Conservation (phyloP, 768 basidiomycete genomes). For the Phaffia tasmanica region DNA sequence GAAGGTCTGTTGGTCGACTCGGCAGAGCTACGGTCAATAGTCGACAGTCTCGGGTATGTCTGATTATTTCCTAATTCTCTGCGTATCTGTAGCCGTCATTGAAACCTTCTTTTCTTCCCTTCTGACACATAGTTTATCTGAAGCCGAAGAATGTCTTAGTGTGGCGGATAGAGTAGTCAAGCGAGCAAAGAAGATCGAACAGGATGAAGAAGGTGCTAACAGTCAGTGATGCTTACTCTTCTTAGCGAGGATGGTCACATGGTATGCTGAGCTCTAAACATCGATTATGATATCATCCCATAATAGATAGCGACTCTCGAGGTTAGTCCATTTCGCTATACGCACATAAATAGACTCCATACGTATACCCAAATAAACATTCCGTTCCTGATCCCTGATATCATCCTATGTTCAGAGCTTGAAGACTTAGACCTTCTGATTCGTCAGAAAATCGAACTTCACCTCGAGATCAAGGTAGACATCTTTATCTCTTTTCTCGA, state of each 20-base stretch:
- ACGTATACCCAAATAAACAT: too few species aligned
- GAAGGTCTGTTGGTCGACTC: neutral
- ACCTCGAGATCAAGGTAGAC: slow-evolving; percentile 21
- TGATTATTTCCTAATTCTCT: neutral
- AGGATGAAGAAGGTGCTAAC: neutral
- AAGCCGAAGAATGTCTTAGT: slow-evolving; percentile 21
- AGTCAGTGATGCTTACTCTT: neutral
- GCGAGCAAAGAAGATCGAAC: slow-evolving; percentile 11
- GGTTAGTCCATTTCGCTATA: too few species aligned
- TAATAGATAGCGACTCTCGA: too few species aligned
- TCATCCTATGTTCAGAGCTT: neutral
- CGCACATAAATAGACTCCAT: too few species aligned
- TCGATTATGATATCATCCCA: too few species aligned
- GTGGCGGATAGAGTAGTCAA: slow-evolving; percentile 14
- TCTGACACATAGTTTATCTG: slow-evolving; percentile 5
- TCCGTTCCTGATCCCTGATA: neutral
- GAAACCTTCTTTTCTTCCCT: neutral
- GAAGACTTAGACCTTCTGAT: slow-evolving; percentile 17
- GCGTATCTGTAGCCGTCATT: neutral
- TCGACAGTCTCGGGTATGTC: neutral
- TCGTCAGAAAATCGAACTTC: slow-evolving; percentile 20
- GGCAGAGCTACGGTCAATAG: neutral
- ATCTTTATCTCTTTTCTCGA: neutral
- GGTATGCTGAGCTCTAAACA: too few species aligned
- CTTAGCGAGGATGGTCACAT: neutral